Evolutionary conservation across 2,329 filamentous ascomycete species (phyloP).

Genomic region (Chaetomium strumarium): DNA sequence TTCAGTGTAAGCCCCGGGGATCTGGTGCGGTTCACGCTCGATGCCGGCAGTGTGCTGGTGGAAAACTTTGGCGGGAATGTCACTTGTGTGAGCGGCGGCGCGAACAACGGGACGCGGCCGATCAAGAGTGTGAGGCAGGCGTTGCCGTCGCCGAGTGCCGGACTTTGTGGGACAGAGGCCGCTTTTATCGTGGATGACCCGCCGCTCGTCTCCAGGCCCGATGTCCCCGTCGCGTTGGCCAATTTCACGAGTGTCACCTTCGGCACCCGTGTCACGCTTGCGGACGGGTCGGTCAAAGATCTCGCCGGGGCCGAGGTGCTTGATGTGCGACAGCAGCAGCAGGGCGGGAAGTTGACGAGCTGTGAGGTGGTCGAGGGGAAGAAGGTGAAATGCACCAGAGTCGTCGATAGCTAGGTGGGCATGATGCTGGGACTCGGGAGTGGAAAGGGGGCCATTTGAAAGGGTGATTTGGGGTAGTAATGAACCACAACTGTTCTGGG

Average conservation of each 20-base stretch:
- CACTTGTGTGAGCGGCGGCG: neutral
- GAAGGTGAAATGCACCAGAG: constrained; percentile 14
- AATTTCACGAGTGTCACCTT: constrained; percentile 21
- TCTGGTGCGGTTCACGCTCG: constrained; percentile 10
- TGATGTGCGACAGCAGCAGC: constrained; percentile 15
- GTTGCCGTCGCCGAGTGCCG: neutral
- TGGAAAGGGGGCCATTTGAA: neutral
- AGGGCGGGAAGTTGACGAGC: constrained; percentile 21
- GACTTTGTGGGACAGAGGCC: constrained; percentile 15
- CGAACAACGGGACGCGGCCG: neutral
- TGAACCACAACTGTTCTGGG: no score
- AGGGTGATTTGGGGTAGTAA: no score
- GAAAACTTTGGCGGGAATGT: constrained; percentile 16
- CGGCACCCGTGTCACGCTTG: constrained; percentile 4
- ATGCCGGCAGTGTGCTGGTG: constrained; percentile 6
- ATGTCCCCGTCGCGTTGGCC: constrained; percentile 18
- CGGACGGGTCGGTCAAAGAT: constrained; percentile 2
- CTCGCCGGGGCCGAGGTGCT: constrained; percentile 9
- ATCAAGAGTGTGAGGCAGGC: neutral
- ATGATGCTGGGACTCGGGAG: neutral
- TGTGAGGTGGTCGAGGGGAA: constrained; percentile 15
- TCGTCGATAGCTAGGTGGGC: constrained; percentile 3
- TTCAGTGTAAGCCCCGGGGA: constrained; percentile 15
- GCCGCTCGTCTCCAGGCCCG: constrained; percentile 14
- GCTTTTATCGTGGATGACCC: constrained; percentile 22